Conservation (phyloP, 2,329 filamentous ascomycete genomes). For the Gyromitra esculenta region DNA sequence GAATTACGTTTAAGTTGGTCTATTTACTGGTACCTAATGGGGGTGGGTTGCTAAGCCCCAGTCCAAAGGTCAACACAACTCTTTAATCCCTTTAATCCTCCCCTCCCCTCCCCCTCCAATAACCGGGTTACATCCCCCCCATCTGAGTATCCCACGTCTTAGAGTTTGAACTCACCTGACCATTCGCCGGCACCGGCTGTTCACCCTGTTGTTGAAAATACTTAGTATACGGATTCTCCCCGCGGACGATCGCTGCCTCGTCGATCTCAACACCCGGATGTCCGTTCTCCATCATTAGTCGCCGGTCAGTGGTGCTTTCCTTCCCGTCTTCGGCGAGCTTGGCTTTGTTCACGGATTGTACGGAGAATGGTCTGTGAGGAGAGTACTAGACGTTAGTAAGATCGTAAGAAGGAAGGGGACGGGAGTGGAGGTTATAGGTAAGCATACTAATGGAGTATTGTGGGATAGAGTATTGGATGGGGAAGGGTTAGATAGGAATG, state of each 20-base stretch:
- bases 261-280: conserved; percentile 62
- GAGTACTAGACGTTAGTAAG: conserved; percentile 22
- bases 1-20: conserved; percentile 48
- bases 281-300: conserved; percentile 62
- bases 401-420: neutral
- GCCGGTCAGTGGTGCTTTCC: conserved; percentile 59
- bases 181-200: conserved; percentile 46
- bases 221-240: conserved; percentile 63
- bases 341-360: conserved; percentile 61
- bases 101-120: neutral
- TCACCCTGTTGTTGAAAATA: conserved; percentile 62
- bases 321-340: conserved; percentile 60
- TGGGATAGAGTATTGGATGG: conserved; percentile 31
- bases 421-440: conserved; percentile 44
- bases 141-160: conserved; percentile 12
- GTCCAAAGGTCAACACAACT: conserved; percentile 50
- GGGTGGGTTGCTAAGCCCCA: conserved; percentile 49
- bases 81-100: conserved; percentile 14
- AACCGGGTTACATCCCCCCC: conserved; percentile 10
- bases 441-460: conserved; percentile 49
- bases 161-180: conserved; percentile 49
- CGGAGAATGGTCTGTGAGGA: conserved; percentile 61
- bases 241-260: conserved; percentile 62
- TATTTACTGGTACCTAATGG: conserved; percentile 51
- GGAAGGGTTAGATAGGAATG: conserved; percentile 38